Base-by-base conservation (phyloP, 1,284 basidiomycete genomes). In the Ganoderma lingzhi region DNA sequence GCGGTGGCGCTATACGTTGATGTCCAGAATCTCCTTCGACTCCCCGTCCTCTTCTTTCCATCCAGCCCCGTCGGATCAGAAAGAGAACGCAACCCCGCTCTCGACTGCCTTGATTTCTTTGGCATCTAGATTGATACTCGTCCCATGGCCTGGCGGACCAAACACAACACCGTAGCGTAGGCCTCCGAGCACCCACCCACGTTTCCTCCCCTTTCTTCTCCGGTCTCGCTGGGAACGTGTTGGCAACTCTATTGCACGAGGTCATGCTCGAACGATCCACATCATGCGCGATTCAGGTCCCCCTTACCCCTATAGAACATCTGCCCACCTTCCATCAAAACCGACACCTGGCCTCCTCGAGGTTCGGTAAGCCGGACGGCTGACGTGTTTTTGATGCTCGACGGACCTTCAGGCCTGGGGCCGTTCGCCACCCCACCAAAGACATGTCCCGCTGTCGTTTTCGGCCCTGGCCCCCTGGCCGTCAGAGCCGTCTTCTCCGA, bases 221-320 rank as follows among this genome's bases (percentile, higher is more conserved):
- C 15, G 61, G 42, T 42, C n/a, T 42, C 23, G 60, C 39, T 42
- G 41, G 60, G 61, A 42, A 45, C 32, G 44, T 48, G 44, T 48
- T n/a, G 8, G 42, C 23, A 62, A 62, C 42, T 62, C 61, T 62
- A 62, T 62, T 48, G 60, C 61, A 28, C 23, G 42, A 48, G 45
- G 30, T 19, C 9, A 30, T 42, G 23, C 2, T 39, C n/a, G 10
- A 44, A 45, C 45, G 60, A 62, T 62, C 60, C 23, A 30, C 4
- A 35, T 56, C 55, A 19, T 19, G 30, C 6, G 30, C 28, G 2
- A 56, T 35, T 19, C 55, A 56, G 32, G 3, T 35, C 14, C 19
- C 55, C 30, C 30, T 35, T 56, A 56, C 19, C 9, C 55, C 32
- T 35, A 56, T 56, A 30, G 53, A 35, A 56, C 30, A 35, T 19